A percentile compares a stretch with the other conserved stretches of the same genome.
Conservation (phyloP, 208 protist genomes). For the Trypanosoma conorhini region DNA sequence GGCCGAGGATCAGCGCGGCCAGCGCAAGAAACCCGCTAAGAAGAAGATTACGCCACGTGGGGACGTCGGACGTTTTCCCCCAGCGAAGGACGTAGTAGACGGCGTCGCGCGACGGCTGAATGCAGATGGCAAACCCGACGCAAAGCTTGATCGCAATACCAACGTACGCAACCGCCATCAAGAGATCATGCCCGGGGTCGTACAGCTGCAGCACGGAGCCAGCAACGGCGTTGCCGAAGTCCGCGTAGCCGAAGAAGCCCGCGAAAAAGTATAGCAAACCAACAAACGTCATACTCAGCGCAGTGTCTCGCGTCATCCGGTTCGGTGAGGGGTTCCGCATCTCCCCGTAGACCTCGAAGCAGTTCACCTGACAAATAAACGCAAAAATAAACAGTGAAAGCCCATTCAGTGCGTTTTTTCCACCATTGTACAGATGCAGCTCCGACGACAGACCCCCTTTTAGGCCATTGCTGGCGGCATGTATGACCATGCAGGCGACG, state of each 20-base stretch:
- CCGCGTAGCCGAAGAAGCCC: constrained; percentile 78
- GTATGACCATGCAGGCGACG: constrained; percentile 60
- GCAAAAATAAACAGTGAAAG: constrained; percentile 74
- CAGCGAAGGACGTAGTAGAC: constrained; percentile 48
- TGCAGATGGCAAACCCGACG: constrained; percentile 63
- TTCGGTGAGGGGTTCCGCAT: constrained; percentile 49
- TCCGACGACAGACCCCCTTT: constrained; percentile 29
- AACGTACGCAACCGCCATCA: constrained; percentile 60
- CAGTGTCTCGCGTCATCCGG: constrained; percentile 50
- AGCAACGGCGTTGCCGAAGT: constrained; percentile 54
- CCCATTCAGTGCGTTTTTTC: constrained; percentile 51
- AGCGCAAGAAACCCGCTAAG: constrained; percentile 41
- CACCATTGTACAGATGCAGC: constrained; percentile 46
- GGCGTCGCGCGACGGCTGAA: constrained; percentile 64
- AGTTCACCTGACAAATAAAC: constrained; percentile 75
- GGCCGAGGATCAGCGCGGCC: constrained; percentile 44
- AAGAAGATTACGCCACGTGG: constrained; percentile 42
- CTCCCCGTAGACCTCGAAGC: constrained; percentile 63
- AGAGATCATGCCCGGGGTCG: constrained; percentile 46
- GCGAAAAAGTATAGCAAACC: constrained; percentile 71
- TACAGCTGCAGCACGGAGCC: constrained; percentile 62
- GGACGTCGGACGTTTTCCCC: constrained; percentile 31
- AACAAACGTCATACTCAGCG: constrained; percentile 44
- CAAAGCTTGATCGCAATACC: constrained; percentile 74
- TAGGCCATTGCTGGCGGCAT: constrained; percentile 40